phyloP scores from a whole-genome alignment of 208 protist species.

The Trichomonas tenax region DNA sequence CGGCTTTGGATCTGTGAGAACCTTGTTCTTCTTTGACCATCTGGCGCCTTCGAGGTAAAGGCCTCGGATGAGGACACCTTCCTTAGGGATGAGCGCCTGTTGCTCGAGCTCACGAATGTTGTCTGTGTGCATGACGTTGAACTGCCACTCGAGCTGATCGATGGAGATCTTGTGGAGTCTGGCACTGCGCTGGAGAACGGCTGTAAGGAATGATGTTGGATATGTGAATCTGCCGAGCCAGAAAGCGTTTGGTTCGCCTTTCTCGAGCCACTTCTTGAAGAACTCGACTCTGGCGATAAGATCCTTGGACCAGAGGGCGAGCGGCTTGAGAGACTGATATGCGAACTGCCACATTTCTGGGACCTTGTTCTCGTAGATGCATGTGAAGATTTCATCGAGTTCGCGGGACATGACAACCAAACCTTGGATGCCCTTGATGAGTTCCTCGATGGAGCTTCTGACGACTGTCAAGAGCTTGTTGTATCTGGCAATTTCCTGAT shows the following conservation, averaged over 20 bases:
- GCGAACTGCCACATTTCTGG: conserved; percentile 70
- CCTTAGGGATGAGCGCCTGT: conserved; percentile 66
- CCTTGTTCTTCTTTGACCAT: conserved; percentile 66
- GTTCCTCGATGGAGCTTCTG: conserved; percentile 61
- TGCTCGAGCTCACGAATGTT: conserved; percentile 57
- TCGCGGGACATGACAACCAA: conserved; percentile 85
- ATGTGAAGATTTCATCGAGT: conserved; percentile 74
- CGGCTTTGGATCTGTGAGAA: conserved; percentile 73
- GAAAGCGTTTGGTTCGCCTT: conserved; percentile 68
- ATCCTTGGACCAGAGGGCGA: conserved; percentile 82
- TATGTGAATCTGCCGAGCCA: conserved; percentile 95
- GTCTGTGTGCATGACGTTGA: conserved; percentile 57
- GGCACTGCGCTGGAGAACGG: conserved; percentile 76
- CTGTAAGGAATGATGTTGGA: conserved; percentile 90
- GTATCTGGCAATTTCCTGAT: conserved; percentile 90
- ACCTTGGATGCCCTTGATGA: conserved; percentile 80
- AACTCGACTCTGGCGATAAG: conserved; percentile 64
- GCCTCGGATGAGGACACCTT: conserved; percentile 80
- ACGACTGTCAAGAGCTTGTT: conserved; percentile 74
- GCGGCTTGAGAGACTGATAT: conserved; percentile 87
- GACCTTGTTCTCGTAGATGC: conserved; percentile 66
- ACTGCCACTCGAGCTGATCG: conserved; percentile 90
- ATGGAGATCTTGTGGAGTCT: conserved; percentile 68
- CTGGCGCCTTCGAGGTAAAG: conserved; percentile 85
- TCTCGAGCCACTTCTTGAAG: conserved; percentile 37